These are phyloP conservation scores for Neonectria hederae DNA, from an alignment of 2,329 filamentous ascomycete genomes.

Conservation along the genomic window DNA sequence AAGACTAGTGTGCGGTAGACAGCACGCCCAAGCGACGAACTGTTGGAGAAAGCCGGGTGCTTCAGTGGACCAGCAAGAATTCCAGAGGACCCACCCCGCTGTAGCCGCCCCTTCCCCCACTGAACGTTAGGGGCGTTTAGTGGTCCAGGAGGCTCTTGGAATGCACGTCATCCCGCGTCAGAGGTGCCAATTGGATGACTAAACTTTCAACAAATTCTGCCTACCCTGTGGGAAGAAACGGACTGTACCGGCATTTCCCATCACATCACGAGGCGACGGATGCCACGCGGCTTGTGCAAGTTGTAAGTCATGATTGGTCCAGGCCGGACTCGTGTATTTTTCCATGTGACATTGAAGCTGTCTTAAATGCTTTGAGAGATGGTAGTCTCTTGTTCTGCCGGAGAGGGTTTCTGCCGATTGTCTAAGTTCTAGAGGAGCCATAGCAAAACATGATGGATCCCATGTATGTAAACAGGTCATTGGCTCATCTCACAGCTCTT, in stretches of 20 bases:
- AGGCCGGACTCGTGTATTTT: conserved; percentile 9
- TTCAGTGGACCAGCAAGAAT: conserved; percentile 1
- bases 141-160: conserved; percentile 23
- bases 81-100: conserved; percentile 31
- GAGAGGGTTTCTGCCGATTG: neutral
- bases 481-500: conserved; percentile 10
- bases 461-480: neutral
- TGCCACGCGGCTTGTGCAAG: conserved; percentile 15
- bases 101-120: conserved; percentile 27
- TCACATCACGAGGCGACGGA: conserved; percentile 9
- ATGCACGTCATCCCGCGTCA: conserved; percentile 38
- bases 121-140: conserved; percentile 30
- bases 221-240: neutral
- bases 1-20: conserved; percentile 2
- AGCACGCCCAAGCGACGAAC: conserved; percentile 27
- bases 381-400: neutral
- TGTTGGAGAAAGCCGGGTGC: conserved; percentile 34
- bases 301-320: conserved; percentile 12
- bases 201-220: conserved; percentile 9
- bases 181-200: conserved; percentile 13
- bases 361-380: neutral
- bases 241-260: neutral
- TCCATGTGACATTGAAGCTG: conserved; percentile 16
- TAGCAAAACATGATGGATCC: neutral
- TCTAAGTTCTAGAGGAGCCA: conserved; percentile 5